Evolutionary conservation across 495 filamentous ascomycete species (phyloP).

Genomic region (Sporormia fimetaria): DNA sequence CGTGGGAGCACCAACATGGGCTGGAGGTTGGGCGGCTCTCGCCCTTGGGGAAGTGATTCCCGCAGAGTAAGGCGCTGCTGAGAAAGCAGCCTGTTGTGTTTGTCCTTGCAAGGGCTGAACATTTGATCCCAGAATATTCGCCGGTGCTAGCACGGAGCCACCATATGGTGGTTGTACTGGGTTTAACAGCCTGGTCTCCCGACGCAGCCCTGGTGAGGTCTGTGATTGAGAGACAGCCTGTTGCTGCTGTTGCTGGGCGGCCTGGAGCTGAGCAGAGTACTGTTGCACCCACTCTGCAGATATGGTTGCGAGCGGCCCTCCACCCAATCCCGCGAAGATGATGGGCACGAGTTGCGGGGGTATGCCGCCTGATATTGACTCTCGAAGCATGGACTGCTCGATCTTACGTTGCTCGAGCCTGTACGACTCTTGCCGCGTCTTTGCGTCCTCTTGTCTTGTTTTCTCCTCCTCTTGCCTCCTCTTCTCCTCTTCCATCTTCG

Average conservation of each 20-base stretch:
- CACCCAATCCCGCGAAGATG: conserved; percentile 75
- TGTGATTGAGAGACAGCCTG: conserved; percentile 20
- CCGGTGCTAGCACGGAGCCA: conserved; percentile 21
- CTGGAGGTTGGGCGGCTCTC: conserved; percentile 30
- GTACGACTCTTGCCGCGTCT: conserved; percentile 80
- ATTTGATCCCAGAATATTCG: conserved; percentile 14
- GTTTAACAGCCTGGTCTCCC: conserved; percentile 37
- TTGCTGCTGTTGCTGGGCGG: conserved; percentile 38
- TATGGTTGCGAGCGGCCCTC: conserved; percentile 48
- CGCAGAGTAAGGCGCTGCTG: conserved; percentile 16
- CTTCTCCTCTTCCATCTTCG: conserved; percentile 76
- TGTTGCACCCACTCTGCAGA: conserved; percentile 67
- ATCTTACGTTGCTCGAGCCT: conserved; percentile 71
- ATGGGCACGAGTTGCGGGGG: conserved; percentile 80
- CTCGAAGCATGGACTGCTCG: conserved; percentile 73
- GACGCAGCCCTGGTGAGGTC: conserved; percentile 32
- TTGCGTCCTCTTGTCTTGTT: conserved; percentile 79
- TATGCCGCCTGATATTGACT: conserved; percentile 68
- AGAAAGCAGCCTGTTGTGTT: conserved; percentile 16
- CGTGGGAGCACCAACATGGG: conserved; percentile 29
- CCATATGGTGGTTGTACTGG: conserved; percentile 26
- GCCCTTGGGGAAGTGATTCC: conserved; percentile 26
- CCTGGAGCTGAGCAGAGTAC: conserved; percentile 40
- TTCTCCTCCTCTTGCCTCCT: conserved; percentile 81
- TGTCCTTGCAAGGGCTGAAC: conserved; percentile 21